Base-by-base conservation (phyloP, 805 yeast species). In the Yarrowia sp. region DNA sequence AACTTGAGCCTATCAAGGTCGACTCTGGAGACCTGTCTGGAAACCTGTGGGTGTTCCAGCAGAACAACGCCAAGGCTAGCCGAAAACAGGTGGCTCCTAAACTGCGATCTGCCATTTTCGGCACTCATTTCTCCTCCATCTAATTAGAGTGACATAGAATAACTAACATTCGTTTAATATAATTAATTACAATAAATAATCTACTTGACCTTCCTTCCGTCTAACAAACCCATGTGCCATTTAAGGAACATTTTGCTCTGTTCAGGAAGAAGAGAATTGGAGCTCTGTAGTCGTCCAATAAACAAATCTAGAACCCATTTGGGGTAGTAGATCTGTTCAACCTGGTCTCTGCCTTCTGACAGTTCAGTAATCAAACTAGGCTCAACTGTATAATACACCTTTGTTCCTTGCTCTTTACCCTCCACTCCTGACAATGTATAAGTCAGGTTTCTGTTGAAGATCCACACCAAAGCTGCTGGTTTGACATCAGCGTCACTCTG, bases 71-170 rank as follows among this genome's bases (percentile, higher is more conserved):
- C 13, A 73, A 76, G 8, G 92, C 93, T 1, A 88, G 95, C 39
- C 81, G 98, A 70, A 92, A 92, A 73, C 96, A 89, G 73, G 90
- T 92, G 11, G 96, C 90, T 4, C 98, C 98, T 0, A 72, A 79
- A 13, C 64, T 83, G 38, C 28, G 65, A 57, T 28, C 65, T 13
- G 47, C 64, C 7, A 6, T 65, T 8, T 55, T 65, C n/a, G 57
- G 57, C 5, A 48, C 65, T 7, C 44, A 61, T 8, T 58, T 58
- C 8, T 18, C 39, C 3, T 28, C 45, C 8, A 55, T 31, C n/a
- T 39, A n/a, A n/a, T n/a, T n/a, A 39, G 28, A 33, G 11, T 11
- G 14, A n/a, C 10, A 39, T 9, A 15, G 43, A 15, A n/a, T n/a
- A n/a, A 45, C 51, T 45, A 45, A 45, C 51, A 15, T 5, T 45